A percentile compares a stretch with the other conserved stretches of the same genome.
These are phyloP conservation scores for Dionaea muscipula DNA, from an alignment of 179 eudicot genomes.

Conservation along the genomic window DNA sequence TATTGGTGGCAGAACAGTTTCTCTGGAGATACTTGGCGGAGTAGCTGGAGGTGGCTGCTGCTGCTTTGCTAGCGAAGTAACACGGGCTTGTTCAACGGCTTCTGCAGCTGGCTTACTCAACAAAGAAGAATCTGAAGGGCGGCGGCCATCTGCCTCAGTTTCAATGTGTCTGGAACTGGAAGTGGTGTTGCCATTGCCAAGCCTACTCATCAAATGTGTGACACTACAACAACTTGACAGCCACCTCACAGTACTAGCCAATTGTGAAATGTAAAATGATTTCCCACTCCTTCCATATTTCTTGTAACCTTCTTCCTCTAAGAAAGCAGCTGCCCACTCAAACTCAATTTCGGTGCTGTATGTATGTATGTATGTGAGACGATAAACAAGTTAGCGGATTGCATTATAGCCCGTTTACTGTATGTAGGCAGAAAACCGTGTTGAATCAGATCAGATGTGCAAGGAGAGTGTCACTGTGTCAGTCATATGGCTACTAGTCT, in stretches of 20 bases:
- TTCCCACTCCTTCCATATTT: slow-evolving; percentile 66
- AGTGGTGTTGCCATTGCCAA: slow-evolving; percentile 17
- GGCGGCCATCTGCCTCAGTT: slow-evolving; percentile 13
- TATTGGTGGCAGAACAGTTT: slow-evolving; percentile 35
- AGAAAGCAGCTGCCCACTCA: slow-evolving; percentile 38
- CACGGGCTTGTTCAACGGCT: slow-evolving; percentile 13
- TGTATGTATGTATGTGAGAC: neutral
- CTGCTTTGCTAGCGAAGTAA: slow-evolving; percentile 9
- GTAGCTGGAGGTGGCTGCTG: slow-evolving; percentile 17
- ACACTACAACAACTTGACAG: slow-evolving; percentile 43
- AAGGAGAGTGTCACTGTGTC: too few species aligned
- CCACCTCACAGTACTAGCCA: slow-evolving; percentile 89
- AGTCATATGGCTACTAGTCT: too few species aligned
- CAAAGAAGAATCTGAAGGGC: slow-evolving; percentile 16
- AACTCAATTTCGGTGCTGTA: slow-evolving; percentile 54
- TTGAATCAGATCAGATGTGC: too few species aligned
- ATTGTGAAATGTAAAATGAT: slow-evolving; percentile 70
- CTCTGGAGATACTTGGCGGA: slow-evolving; percentile 13
- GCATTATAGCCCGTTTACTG: too few species aligned
- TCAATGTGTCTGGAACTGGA: slow-evolving; percentile 11
- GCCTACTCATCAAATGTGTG: slow-evolving; percentile 35
- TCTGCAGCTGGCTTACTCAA: slow-evolving; percentile 16
- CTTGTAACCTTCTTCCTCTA: slow-evolving; percentile 68
- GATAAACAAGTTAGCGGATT: too few species aligned
- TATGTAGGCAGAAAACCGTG: too few species aligned